A percentile compares a stretch with the other conserved stretches of the same genome.
Evolutionary conservation across 2,329 filamentous ascomycete genomes (phyloP).

Genomic region (Trichoderma endophyticum): DNA sequence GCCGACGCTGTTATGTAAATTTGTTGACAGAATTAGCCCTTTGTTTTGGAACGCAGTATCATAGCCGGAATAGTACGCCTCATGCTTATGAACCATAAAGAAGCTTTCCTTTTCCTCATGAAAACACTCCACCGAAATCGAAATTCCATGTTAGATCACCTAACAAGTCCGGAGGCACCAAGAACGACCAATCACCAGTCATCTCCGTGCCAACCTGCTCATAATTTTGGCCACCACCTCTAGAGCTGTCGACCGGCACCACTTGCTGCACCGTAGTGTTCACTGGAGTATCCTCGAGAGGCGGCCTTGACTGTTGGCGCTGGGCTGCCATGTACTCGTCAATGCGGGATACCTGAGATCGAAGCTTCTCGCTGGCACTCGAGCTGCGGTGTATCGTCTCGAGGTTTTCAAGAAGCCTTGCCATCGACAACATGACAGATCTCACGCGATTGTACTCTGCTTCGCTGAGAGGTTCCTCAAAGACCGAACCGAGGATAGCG

Average conservation of each 20-base stretch:
- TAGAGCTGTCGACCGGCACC: background rate
- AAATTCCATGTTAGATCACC: conserved; percentile 23
- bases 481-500: conserved; percentile 34
- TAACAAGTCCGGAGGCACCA: conserved; percentile 53
- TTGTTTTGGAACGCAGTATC: background rate
- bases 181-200: conserved; percentile 17
- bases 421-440: conserved; percentile 32
- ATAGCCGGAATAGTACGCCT: background rate
- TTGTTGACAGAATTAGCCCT: conserved; percentile 8
- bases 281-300: background rate
- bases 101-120: background rate
- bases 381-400: conserved; percentile 25
- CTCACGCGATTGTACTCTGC: conserved; percentile 28
- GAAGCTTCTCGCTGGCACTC: conserved; percentile 25
- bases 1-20: conserved; percentile 5
- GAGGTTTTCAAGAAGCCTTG: conserved; percentile 30
- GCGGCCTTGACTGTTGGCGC: conserved; percentile 13
- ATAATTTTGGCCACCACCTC: background rate
- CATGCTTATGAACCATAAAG: background rate
- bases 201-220: conserved; percentile 2
- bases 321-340: conserved; percentile 26
- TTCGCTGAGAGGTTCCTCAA: conserved; percentile 32
- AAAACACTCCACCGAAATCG: conserved; percentile 4
- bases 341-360: conserved; percentile 25
- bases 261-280: background rate